Conservation (phyloP, 1,139 yeast species). For the Pichia sp. region DNA sequence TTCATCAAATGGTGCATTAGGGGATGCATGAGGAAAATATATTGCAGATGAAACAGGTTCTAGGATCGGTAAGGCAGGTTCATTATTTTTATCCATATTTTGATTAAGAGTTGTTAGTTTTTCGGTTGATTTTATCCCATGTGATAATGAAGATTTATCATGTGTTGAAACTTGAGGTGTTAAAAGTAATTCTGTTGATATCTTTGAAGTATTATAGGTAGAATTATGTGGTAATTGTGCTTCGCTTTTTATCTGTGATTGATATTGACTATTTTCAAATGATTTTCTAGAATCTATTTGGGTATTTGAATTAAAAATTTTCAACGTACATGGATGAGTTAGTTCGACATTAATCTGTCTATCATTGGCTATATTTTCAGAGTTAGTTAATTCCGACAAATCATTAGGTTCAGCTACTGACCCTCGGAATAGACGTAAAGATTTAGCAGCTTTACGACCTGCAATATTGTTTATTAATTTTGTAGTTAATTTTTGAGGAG, state of each 20-base stretch:
- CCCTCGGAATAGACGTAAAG: constrained; percentile 30
- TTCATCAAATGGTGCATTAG: constrained; percentile 12
- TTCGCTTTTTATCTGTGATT: not conserved
- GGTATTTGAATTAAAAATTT: not conserved
- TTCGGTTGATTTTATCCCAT: not conserved
- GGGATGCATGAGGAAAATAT: constrained; percentile 54
- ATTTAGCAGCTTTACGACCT: constrained; percentile 37
- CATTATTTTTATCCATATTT: not conserved
- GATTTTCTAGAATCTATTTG: not conserved
- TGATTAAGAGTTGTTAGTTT: not conserved
- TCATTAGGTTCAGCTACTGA: constrained; percentile 8
- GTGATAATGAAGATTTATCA: not conserved
- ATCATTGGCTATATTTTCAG: constrained; percentile 11
- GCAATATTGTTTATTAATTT: constrained; percentile 24
- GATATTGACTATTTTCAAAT: no score
- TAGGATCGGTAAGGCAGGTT: constrained; percentile 18
- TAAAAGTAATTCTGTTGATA: constrained; percentile 1
- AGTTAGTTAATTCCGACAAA: constrained; percentile 8
- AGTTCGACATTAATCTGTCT: constrained; percentile 1
- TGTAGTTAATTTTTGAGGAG: constrained; percentile 12
- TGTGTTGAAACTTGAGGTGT: not conserved
- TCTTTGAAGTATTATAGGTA: not conserved
- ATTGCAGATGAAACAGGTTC: constrained; percentile 64
- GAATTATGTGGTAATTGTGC: not conserved
- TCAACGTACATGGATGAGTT: constrained; percentile 3